Evolutionary conservation across 2,329 filamentous ascomycete genomes (phyloP).

Genomic region (Colletotrichum godetiae): DNA sequence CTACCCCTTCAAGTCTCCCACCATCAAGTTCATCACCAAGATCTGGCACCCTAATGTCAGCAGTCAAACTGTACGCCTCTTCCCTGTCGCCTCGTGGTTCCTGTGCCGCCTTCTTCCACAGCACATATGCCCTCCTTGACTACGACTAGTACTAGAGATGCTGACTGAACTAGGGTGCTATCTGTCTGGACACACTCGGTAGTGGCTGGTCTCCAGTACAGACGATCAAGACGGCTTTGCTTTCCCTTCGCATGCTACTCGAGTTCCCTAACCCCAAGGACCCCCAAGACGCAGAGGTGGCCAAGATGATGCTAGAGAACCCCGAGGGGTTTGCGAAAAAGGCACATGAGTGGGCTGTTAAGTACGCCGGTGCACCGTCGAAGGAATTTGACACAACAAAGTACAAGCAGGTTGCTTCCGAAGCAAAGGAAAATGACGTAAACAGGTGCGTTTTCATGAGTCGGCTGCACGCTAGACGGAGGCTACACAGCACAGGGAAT

Average conservation of each 20-base stretch:
- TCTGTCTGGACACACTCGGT: slow-evolving; percentile 93
- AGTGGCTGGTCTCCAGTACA: slow-evolving; percentile 94
- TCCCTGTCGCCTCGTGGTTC: not conserved
- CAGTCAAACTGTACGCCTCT: slow-evolving; percentile 81
- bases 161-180: slow-evolving; percentile 76
- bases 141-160: not conserved
- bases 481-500: not conserved
- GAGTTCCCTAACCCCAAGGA: slow-evolving; percentile 95
- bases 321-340: slow-evolving; percentile 83
- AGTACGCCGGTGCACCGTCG: slow-evolving; percentile 80
- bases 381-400: slow-evolving; percentile 50
- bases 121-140: too few relatives aligned
- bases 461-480: not conserved
- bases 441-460: slow-evolving; percentile 46
- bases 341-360: slow-evolving; percentile 91
- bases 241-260: slow-evolving; percentile 93
- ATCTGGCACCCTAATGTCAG: slow-evolving; percentile 99
- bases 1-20: slow-evolving; percentile 93
- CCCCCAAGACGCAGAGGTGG: slow-evolving; percentile 95
- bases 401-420: slow-evolving; percentile 60
- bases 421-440: slow-evolving; percentile 66
- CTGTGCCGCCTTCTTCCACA: not conserved
- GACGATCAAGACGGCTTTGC: slow-evolving; percentile 93
- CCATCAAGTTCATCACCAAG: slow-evolving; percentile 91
- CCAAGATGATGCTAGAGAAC: slow-evolving; percentile 84